Base-by-base conservation (phyloP, 768 basidiomycete species). In the Trametes gibbosa region DNA sequence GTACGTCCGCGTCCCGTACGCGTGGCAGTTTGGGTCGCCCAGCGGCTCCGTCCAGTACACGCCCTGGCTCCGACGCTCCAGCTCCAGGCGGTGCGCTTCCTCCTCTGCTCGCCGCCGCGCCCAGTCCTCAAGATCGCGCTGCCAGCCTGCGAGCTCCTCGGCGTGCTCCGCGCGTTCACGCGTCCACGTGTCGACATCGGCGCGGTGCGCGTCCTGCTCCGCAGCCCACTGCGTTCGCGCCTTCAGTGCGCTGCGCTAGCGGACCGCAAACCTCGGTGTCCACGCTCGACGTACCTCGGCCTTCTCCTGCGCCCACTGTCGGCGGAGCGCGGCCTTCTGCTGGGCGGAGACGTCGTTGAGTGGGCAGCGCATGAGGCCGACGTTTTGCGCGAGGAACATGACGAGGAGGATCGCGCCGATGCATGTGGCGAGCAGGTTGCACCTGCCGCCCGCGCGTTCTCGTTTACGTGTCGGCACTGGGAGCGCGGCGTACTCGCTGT, bases 1-100 rank as follows among this genome's bases (percentile, higher is more conserved):
- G 46, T 68, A 66, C 34, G 56, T 56, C 21, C 66, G 64, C 14
- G 54, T 64, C 23, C 58, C 63, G 40, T 47, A 68, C 17, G 59
- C 35, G 14, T 50, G 39, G 51, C 65, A 68, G 23, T 48, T 58
- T 3, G 37, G 37, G 29, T 59, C 50, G 2, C 48, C 51, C 23
- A 41, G 41, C 24, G 56, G 58, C 25, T 54, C 55, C 13, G 56
- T 49, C 63, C 63, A 68, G 34, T 58, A 51, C 50, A 63, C 49
- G 7, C 63, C 62, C 51, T 61, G 47, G 24, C 50, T 37, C 17
- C 45, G 29, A 19, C 57, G 56, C 40, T 41, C 50, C 14, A 61
- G 32, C 39, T 62, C 61, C 47, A 32, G 41, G 27, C 37, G 56
- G 16, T 53, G 55, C 16, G 24, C 42, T 14, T 50, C 60, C 32